Evolutionary conservation across 192 early-diverging fungal genomes (phyloP), one percentile per base, ranked within the genome.

Genomic region (Podila epicladia): DNA sequence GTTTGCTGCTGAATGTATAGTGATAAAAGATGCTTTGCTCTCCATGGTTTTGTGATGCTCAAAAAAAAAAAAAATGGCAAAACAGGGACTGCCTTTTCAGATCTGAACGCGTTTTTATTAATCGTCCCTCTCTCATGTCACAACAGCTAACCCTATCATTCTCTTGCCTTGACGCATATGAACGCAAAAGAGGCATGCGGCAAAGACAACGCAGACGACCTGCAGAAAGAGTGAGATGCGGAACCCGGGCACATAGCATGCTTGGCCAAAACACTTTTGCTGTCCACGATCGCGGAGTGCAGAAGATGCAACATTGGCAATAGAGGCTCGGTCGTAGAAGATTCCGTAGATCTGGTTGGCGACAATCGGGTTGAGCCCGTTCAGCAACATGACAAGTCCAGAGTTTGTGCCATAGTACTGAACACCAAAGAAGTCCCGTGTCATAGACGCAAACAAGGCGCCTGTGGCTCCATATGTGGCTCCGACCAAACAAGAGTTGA

Each of bases 341-440:
- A 80, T 33, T 33, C 67, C 77, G 59, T 80, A 80, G 48, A 80
- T 55, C 26, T 69, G 66, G 50, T 72, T 80, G 20, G 77, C 77
- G 29, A 80, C 69, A 50, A 80, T 69, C 4, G 77, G 77, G n/a
- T 80, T 80, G 53, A 66, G 62, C 9, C 77, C 77, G 22, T 73
- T 73, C 19, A 80, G 45, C 26, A 80, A 61, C 77, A 80, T 80
- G 66, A 80, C 77, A 62, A 80, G 72, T 37, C 77, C 77, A 26
- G 71, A 72, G 28, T 65, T 65, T 29, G 65, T 72, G 12, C 77
- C 77, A 55, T 73, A 80, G 41, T 80, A 80, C 20, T 45, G 65
- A 28, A 62, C 67, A 13, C 77, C 77, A 48, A 80, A 80, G 41
- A 80, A 71, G 51, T 80, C 77, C 20, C 77, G 71, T 0, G 69